Evolutionary conservation across 2,329 filamentous ascomycete genomes (phyloP), one percentile per base, ranked within the genome.

Genomic region (Huntiella decipiens): DNA sequence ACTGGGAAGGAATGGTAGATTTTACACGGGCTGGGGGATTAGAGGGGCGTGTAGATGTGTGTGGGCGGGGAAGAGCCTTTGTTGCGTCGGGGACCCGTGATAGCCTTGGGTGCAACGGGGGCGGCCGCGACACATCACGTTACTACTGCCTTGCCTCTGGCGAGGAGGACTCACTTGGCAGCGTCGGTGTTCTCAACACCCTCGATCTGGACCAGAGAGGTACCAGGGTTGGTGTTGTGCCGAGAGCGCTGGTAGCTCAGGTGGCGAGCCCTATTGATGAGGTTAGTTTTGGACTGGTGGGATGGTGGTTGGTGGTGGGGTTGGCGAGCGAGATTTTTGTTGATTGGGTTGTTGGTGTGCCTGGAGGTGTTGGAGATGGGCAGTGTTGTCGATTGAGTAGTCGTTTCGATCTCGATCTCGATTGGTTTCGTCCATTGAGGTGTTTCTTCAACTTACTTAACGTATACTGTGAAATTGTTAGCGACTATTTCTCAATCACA

Each of bases 191-290:
- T 77, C 61, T 93, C 86, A 60, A 96, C 91, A 67, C 88, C 88
- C 77, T 98, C 88, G 62, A 98, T 93, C 79, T 95, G 91, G 72
- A 98, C 82, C 70, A 96, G 75, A 65, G 83, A 83, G 60, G 83
- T 92, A 70, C 80, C 79, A 59, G 88, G 81, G 74, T 82, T 86
- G 64, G 79, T 86, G 70, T 75, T 81, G 71, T 84, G 82, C 75
- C 92, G 88, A 66, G 81, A 82, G 69, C 88, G 83, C 77, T 93
- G 81, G 77, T 94, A 95, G 72, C 82, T 88, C 71, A 96, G 73
- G 79, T 96, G 88, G 71, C 86, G 87, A 74, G 86, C 88, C 85
- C 84, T 92, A 47, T 43, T 39, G 46, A 51, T 47, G 41, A 41
- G 22, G 38, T 19, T 45, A 37, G 53, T 54, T 42, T 28, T 7